Evolutionary conservation across 78 protist species (phyloP).

Genomic region (Polysphondylium violaceum): DNA sequence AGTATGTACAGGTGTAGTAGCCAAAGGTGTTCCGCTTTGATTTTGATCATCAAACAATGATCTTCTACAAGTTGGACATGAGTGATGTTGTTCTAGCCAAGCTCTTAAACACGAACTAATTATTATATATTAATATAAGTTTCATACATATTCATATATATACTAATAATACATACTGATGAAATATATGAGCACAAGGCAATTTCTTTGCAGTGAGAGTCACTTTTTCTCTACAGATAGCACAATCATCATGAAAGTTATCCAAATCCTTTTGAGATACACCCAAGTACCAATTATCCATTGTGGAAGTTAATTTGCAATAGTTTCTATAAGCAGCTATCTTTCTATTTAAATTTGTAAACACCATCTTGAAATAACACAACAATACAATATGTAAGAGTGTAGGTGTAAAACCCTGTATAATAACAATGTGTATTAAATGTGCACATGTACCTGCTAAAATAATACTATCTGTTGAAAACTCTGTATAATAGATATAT

Average conservation of each 20-base stretch:
- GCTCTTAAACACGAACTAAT: conserved; percentile 87
- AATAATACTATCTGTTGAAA: conserved; percentile 82
- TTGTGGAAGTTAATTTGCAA: conserved; percentile 56
- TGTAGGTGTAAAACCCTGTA: conserved; percentile 84
- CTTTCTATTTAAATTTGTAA: conserved; percentile 60
- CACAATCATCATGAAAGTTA: conserved; percentile 82
- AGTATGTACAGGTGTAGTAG: background rate
- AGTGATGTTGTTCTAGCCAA: conserved; percentile 88
- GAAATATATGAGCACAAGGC: conserved; percentile 87
- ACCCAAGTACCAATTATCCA: conserved; percentile 71
- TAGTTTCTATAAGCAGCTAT: conserved; percentile 83
- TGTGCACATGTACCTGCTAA: conserved; percentile 82
- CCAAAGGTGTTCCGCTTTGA: background rate
- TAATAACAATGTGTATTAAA: conserved; percentile 79
- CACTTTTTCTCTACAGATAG: conserved; percentile 88
- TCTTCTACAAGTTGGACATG: conserved; percentile 90
- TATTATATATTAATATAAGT: background rate
- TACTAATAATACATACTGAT: conserved; percentile 47
- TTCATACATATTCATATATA: background rate
- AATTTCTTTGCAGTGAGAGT: conserved; percentile 79
- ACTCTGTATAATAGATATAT: conserved; percentile 86
- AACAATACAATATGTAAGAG: conserved; percentile 82
- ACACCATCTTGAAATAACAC: conserved; percentile 67
- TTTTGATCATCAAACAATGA: conserved; percentile 79
- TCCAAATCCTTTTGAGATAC: conserved; percentile 61